phyloP scores from a whole-genome alignment of 495 filamentous ascomycete genomes.

The Parmelia sp. region DNA sequence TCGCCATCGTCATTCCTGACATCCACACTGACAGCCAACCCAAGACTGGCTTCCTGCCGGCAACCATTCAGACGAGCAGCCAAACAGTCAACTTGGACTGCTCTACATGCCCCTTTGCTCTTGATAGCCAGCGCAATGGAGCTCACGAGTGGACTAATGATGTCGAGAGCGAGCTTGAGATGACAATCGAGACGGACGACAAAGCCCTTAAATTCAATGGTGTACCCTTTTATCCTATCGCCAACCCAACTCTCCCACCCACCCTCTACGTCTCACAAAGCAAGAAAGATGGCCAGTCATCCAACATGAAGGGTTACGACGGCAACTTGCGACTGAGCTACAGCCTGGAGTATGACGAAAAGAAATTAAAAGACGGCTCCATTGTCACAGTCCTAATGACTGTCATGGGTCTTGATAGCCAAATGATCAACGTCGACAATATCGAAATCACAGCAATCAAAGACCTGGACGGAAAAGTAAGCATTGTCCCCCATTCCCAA shows the following conservation, averaged over 20 bases:
- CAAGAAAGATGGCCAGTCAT: conserved; percentile 20
- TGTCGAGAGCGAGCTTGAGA: conserved; percentile 26
- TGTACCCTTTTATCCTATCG: conserved; percentile 45
- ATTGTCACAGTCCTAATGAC: conserved; percentile 22
- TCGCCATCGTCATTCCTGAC: conserved; percentile 42
- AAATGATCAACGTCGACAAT: conserved; percentile 46
- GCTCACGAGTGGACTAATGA: conserved; percentile 24
- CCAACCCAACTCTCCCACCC: conserved; percentile 29
- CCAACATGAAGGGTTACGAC: conserved; percentile 19
- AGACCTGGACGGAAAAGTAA: conserved; percentile 31
- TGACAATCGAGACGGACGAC: conserved; percentile 41
- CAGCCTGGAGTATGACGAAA: conserved; percentile 23
- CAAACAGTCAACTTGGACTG: conserved; percentile 39
- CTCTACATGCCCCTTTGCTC: conserved; percentile 42
- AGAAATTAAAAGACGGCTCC: conserved; percentile 19
- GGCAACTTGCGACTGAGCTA: conserved; percentile 27
- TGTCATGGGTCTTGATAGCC: conserved; percentile 44
- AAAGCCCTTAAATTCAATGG: conserved; percentile 43
- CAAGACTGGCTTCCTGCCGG: conserved; percentile 27
- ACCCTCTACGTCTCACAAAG: conserved; percentile 22
- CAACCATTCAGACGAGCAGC: conserved; percentile 31
- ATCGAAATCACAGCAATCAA: conserved; percentile 41
- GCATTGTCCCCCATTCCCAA: not conserved
- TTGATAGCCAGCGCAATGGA: conserved; percentile 30
- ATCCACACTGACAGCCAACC: conserved; percentile 19